A percentile compares a stretch with the other conserved stretches of the same genome.
Conservation (phyloP, 768 basidiomycete species). For the Boletus pseudo-olivaceus region DNA sequence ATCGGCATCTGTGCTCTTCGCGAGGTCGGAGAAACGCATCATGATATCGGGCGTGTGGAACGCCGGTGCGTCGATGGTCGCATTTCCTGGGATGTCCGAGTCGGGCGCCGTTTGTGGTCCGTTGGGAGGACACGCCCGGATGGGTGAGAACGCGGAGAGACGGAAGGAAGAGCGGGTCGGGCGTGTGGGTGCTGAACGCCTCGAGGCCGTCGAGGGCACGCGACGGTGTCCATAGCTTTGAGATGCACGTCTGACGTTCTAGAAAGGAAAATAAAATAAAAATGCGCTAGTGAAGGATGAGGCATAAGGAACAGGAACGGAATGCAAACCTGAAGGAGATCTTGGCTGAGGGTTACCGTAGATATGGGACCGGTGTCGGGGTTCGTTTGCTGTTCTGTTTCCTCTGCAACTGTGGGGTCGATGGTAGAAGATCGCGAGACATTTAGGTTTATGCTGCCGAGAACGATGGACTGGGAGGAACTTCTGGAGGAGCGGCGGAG, state of each 20-base stretch:
- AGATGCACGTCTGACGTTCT: slow-evolving; percentile 23
- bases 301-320: neutral
- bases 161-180: slow-evolving; percentile 18
- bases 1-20: neutral
- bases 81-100: neutral
- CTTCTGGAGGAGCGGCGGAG: slow-evolving; percentile 22
- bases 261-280: neutral
- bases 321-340: slow-evolving; percentile 27
- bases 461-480: slow-evolving; percentile 23
- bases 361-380: slow-evolving; percentile 4
- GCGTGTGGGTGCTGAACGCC: slow-evolving; percentile 11
- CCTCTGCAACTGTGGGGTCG: slow-evolving; percentile 14
- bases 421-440: slow-evolving; percentile 20
- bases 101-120: neutral
- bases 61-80: neutral
- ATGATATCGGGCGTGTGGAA: slow-evolving; percentile 13
- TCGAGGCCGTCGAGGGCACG: slow-evolving; percentile 20
- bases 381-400: slow-evolving; percentile 6
- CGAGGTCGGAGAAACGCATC: slow-evolving; percentile 19
- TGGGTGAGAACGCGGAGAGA: slow-evolving; percentile 21
- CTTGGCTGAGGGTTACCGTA: slow-evolving; percentile 26
- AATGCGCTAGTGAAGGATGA: neutral
- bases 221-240: slow-evolving; percentile 19
- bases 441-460: slow-evolving; percentile 26
- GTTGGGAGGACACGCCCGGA: neutral